Evolutionary conservation across 345 rosid genomes (phyloP).

Genomic region (Syzygium aqueum): DNA sequence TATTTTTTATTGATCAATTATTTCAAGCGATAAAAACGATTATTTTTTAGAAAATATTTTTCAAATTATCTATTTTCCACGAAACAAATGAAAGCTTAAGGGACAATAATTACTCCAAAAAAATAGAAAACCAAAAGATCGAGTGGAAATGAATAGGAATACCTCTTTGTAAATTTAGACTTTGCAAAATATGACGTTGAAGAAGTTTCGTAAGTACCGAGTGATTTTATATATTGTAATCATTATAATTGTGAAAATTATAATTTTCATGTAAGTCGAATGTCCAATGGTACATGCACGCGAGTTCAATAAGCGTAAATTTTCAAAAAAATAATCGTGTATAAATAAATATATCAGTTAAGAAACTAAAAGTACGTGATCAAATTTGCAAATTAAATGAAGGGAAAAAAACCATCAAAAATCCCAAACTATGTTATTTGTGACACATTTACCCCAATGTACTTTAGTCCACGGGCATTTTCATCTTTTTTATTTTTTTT

Average conservation of each 20-base stretch:
- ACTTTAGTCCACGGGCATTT: too few species aligned
- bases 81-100: not conserved
- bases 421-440: too few species aligned
- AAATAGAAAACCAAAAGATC: not conserved
- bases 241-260: not conserved
- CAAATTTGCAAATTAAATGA: not conserved
- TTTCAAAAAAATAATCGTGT: not conserved
- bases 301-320: not conserved
- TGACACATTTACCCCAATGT: too few species aligned
- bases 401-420: too few species aligned
- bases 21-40: too few species aligned
- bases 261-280: not conserved
- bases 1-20: too few species aligned
- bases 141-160: not conserved
- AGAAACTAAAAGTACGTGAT: not conserved
- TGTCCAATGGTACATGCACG: too few species aligned
- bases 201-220: not conserved
- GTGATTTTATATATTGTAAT: not conserved
- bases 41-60: too few species aligned
- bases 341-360: not conserved
- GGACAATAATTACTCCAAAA: not conserved
- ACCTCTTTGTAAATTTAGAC: not conserved
- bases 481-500: too few species aligned
- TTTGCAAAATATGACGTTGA: fast-evolving
- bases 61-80: too few species aligned